Conservation (phyloP, 257 asterid species). For the Phtheirospermum japonicum region DNA sequence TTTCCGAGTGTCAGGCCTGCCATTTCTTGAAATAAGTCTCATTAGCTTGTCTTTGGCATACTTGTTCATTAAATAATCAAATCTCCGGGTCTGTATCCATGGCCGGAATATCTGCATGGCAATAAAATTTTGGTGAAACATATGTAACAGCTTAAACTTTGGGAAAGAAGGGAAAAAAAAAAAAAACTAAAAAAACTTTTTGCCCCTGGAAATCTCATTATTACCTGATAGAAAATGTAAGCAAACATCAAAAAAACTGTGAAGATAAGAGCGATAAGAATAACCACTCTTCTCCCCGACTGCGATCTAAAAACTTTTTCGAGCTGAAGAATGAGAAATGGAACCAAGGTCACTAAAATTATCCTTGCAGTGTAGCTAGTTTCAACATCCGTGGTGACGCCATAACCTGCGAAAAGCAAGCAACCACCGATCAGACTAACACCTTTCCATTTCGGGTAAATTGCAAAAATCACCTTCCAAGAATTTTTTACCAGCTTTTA, state of each 20-base stretch:
- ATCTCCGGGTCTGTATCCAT: conserved; percentile 48
- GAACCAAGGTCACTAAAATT: conserved; percentile 36
- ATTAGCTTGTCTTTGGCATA: conserved; percentile 48
- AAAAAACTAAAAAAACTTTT: no score
- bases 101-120: conserved; percentile 49
- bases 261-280: conserved; percentile 43
- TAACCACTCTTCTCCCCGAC: conserved; percentile 28
- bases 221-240: conserved; percentile 48
- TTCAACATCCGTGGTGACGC: conserved; percentile 46
- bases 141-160: background rate
- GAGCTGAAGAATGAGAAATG: conserved; percentile 38
- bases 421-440: background rate
- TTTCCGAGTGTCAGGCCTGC: conserved; percentile 37
- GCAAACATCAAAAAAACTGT: conserved; percentile 34
- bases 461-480: no score
- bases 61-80: conserved; percentile 40
- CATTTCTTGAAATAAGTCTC: conserved; percentile 39
- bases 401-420: background rate
- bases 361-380: conserved; percentile 54
- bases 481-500: background rate
- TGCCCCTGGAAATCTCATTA: background rate
- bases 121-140: background rate
- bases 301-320: conserved; percentile 22
- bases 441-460: no score
- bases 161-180: background rate